Base-by-base conservation (phyloP, 768 basidiomycete species). In the Agrocybe pediades region DNA sequence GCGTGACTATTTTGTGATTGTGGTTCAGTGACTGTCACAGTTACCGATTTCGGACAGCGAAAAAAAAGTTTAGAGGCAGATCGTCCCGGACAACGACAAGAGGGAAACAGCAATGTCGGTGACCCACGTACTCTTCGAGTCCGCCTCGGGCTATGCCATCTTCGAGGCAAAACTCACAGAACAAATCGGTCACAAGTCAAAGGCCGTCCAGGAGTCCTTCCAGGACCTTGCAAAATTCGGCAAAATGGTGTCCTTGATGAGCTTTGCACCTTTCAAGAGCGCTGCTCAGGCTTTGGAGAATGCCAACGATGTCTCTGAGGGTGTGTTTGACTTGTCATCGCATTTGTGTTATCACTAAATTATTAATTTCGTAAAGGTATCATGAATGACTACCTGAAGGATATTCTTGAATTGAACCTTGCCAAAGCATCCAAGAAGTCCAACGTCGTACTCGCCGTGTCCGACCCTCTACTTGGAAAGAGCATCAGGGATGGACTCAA, bases 251-350 rank as follows among this genome's bases (percentile, higher is more conserved):
- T 79, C 86, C 63, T 74, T 98, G 66, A 68, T 89, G 70, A 94
- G 91, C 69, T 98, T 98, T 77, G 82, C 87, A 50, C 95, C 96
- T 0, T 98, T 96, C 80, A 92, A 92, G 71, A 94, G 78, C 55
- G 93, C 95, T 20, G 94, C 92, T 0, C 87, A 95, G 67, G 95
- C 95, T 27, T 77, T 98, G 61, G 94, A 98, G 75, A 98, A 97
- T 62, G 88, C 88, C 47, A 98, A 98, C 67, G 96, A 98, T 72
- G 71, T 98, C 15, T 97, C 95, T 9, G 95, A 98, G 79, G 94
- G 96, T 94, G 56, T 25, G 83, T 74, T n/a, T 23, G 13, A 3
- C 1, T 36, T 4, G 9, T 54, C 25, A 48, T 36, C 49, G 30
- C 17, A 17, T 54, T n/a, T 17, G 1, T 50, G 8, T 51, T 8